phyloP scores from a whole-genome alignment of 164 flowering plant species.

The Brasenia schreberi region DNA sequence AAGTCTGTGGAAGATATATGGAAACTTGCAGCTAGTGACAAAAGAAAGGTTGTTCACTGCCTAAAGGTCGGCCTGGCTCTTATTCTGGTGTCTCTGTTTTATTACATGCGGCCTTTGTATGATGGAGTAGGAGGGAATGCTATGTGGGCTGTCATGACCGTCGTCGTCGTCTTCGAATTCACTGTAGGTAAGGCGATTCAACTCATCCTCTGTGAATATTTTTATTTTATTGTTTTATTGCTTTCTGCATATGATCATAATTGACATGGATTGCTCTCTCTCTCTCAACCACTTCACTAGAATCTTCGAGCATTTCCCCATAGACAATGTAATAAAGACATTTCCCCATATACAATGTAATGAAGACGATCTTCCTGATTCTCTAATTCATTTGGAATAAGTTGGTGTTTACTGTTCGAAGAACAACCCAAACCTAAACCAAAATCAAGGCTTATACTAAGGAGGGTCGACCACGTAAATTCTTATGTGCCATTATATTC shows the following conservation, averaged over 20 bases:
- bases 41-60: slow-evolving; percentile 50
- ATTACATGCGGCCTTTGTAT: slow-evolving; percentile 66
- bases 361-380: not conserved
- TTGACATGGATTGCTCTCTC: not conserved
- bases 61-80: slow-evolving; percentile 69
- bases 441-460: too few species aligned
- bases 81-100: slow-evolving; percentile 50
- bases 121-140: slow-evolving; percentile 72
- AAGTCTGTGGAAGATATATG: slow-evolving; percentile 36
- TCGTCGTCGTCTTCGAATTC: slow-evolving; percentile 66
- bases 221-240: too few species aligned
- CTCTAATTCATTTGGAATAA: not conserved
- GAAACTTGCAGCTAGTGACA: slow-evolving; percentile 39
- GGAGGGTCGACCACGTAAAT: too few species aligned
- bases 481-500: too few species aligned
- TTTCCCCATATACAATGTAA: not conserved
- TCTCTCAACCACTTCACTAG: not conserved
- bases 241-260: not conserved
- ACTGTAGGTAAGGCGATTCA: slow-evolving; percentile 39
- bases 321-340: not conserved
- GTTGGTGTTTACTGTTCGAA: not conserved
- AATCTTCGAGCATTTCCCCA: not conserved
- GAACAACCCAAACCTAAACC: too few species aligned
- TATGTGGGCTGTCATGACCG: slow-evolving; percentile 87
- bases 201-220: not conserved